These are phyloP conservation scores for Catharanthus roseus DNA, from an alignment of 257 asterid species.

Conservation along the genomic window DNA sequence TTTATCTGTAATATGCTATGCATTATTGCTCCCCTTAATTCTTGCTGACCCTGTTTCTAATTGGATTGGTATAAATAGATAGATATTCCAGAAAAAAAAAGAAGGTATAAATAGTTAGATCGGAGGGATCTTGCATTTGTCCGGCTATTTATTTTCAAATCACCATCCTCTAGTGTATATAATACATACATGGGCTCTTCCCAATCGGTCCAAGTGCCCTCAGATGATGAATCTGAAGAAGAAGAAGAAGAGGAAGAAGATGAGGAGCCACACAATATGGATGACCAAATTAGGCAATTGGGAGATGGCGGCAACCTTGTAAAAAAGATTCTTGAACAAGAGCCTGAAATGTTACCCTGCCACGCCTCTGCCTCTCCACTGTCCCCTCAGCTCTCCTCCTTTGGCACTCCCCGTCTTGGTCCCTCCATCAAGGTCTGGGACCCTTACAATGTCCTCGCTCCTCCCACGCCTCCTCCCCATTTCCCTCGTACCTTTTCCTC, in stretches of 20 bases:
- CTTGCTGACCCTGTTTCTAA: not conserved
- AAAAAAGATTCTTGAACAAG: constrained; percentile 81
- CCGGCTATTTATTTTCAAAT: no score
- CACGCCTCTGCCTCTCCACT: constrained; percentile 97
- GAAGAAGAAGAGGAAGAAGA: constrained; percentile 36
- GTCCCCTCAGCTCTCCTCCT: constrained; percentile 87
- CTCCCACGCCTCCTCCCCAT: constrained; percentile 42
- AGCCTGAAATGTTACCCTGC: constrained; percentile 96
- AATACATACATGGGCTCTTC: constrained; percentile 73
- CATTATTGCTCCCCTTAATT: not conserved
- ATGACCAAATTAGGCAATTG: constrained; percentile 20
- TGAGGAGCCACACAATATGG: constrained; percentile 21
- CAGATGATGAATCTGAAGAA: constrained; percentile 28
- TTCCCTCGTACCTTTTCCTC: constrained; percentile 47
- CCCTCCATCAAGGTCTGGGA: constrained; percentile 96
- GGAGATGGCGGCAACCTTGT: constrained; percentile 38
- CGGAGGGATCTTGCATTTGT: constrained; percentile 14
- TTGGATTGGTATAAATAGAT: no score
- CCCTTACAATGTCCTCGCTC: constrained; percentile 86
- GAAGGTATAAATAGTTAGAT: no score
- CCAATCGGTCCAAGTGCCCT: constrained; percentile 53
- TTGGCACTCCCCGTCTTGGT: constrained; percentile 75
- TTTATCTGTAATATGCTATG: not conserved
- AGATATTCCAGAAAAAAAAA: no score
- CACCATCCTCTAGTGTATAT: not conserved